These are phyloP conservation scores for Aegle marmelos DNA, from an alignment of 345 rosid species.

Conservation along the genomic window DNA sequence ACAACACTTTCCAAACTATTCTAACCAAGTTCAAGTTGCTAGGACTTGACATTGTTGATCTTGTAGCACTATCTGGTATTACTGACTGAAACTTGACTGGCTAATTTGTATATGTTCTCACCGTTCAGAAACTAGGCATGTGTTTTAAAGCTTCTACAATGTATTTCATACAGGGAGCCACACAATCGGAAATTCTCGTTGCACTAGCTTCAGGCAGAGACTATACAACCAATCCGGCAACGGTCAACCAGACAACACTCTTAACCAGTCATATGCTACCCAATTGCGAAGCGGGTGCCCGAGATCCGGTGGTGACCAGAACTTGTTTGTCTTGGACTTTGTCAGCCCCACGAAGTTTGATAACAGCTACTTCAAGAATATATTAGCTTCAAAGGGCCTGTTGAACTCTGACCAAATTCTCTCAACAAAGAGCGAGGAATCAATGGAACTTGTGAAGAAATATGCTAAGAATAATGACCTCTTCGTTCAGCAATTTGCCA, in stretches of 20 bases:
- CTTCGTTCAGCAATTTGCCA: constrained; percentile 74
- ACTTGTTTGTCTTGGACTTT: constrained; percentile 59
- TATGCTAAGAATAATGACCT: constrained; percentile 60
- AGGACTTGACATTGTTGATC: constrained; percentile 72
- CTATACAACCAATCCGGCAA: constrained; percentile 82
- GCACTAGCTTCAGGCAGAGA: constrained; percentile 92
- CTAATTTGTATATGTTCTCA: neutral
- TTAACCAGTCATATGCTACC: constrained; percentile 59
- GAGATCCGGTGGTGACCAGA: constrained; percentile 63
- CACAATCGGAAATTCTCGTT: constrained; percentile 80
- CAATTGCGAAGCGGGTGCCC: constrained; percentile 51
- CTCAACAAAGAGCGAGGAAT: constrained; percentile 46
- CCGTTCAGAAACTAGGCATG: neutral
- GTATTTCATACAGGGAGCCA: constrained; percentile 67
- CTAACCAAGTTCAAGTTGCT: constrained; percentile 55
- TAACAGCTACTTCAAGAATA: constrained; percentile 79
- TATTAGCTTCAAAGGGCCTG: constrained; percentile 68
- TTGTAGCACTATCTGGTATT: constrained; percentile 84
- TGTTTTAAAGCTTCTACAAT: neutral
- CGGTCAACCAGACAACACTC: constrained; percentile 70
- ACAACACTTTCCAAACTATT: constrained; percentile 67
- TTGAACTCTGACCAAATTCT: constrained; percentile 80
- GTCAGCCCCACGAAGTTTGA: constrained; percentile 60
- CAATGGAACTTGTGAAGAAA: constrained; percentile 67
- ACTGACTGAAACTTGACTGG: neutral